Evolutionary conservation across 1,284 basidiomycete genomes (phyloP).

Genomic region (Trichosporon sp.): DNA sequence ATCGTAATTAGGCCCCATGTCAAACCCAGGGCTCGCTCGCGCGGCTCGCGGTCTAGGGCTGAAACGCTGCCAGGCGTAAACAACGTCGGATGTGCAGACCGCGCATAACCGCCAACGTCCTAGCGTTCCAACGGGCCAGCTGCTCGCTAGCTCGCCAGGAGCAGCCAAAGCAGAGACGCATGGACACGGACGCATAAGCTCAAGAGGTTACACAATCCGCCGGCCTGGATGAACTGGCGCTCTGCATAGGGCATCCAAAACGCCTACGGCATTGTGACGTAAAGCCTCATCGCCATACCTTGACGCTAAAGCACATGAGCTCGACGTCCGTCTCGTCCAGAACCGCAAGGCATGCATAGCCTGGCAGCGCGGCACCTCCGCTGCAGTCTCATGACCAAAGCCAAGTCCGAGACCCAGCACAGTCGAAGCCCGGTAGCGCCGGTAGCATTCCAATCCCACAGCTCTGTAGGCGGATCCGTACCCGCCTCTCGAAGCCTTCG

Average conservation of each 20-base stretch:
- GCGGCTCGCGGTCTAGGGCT: too few relatives aligned
- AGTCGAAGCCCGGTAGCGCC: too few relatives aligned
- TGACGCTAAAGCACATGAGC: neutral
- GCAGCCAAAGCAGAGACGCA: neutral
- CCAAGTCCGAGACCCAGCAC: neutral
- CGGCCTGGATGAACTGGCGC: neutral
- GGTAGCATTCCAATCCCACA: neutral
- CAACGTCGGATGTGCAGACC: too few relatives aligned
- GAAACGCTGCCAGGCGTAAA: too few relatives aligned
- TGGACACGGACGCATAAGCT: neutral
- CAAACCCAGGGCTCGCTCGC: too few relatives aligned
- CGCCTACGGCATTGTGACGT: neutral
- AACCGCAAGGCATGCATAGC: neutral
- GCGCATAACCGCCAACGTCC: too few relatives aligned
- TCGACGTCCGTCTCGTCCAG: neutral
- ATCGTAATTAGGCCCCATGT: too few relatives aligned
- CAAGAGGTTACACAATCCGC: neutral
- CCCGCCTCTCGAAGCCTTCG: too few relatives aligned
- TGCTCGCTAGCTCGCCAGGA: too few relatives aligned
- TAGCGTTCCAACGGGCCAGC: too few relatives aligned
- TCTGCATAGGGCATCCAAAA: too few relatives aligned
- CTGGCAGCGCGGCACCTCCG: neutral
- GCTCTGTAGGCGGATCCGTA: neutral
- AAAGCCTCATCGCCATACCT: neutral
- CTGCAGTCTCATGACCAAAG: neutral